Evolutionary conservation across 2,329 filamentous ascomycete species (phyloP).

Genomic region (Xylariaceae sp.): DNA sequence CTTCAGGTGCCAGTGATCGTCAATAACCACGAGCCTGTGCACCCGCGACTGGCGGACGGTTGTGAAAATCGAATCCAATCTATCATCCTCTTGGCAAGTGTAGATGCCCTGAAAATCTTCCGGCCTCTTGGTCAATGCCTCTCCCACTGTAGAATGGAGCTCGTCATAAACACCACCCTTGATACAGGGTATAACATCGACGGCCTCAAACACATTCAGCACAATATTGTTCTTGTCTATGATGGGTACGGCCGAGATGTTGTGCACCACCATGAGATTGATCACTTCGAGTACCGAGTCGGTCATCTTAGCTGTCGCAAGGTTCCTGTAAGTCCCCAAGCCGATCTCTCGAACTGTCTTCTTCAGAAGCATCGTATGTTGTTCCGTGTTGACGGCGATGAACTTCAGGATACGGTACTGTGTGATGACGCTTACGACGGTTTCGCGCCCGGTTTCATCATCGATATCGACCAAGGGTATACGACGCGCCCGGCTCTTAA

Average conservation of each 20-base stretch:
- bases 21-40: conserved; percentile 87
- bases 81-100: conserved; percentile 87
- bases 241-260: conserved; percentile 93
- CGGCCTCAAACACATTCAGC: conserved; percentile 94
- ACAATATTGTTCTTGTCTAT: conserved; percentile 73
- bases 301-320: conserved; percentile 82
- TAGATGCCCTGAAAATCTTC: conserved; percentile 96
- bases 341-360: conserved; percentile 82
- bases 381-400: conserved; percentile 86
- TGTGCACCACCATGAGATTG: conserved; percentile 84
- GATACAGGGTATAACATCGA: conserved; percentile 94
- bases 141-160: conserved; percentile 77
- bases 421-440: conserved; percentile 94
- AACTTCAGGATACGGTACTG: conserved; percentile 99
- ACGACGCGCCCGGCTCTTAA: conserved; percentile 84
- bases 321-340: conserved; percentile 76
- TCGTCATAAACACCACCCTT: conserved; percentile 93
- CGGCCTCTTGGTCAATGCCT: conserved; percentile 79
- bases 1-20: conserved; percentile 80
- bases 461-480: conserved; percentile 93
- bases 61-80: conserved; percentile 92
- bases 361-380: conserved; percentile 81
- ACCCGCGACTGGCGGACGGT: conserved; percentile 93
- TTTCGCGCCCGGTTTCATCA: conserved; percentile 86
- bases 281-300: conserved; percentile 93